Evolutionary conservation across 2,329 filamentous ascomycete genomes (phyloP), one percentile per base, ranked within the genome.

Genomic region (Stagonosporopsis rhizophila): DNA sequence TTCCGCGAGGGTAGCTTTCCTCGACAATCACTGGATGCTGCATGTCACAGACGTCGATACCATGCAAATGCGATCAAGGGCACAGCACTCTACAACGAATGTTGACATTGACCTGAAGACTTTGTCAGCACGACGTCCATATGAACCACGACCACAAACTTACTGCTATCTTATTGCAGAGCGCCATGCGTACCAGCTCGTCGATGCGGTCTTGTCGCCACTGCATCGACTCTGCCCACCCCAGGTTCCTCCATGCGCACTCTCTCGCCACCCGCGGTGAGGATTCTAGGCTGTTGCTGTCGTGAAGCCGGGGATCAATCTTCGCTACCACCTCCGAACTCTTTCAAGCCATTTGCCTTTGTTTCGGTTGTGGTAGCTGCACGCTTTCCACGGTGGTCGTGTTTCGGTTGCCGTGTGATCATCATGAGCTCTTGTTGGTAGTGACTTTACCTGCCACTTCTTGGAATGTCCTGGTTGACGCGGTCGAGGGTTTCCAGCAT

Each of bases 401-500:
- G 27, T 28, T 3, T 32, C 6, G 30, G 6, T 6, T 32, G 30
- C 14, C 30, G 7, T 6, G 30, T 14, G 14, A 3, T n/a, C 30
- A 3, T 15, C 12, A 32, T 6, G 12, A 30, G 27, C 27, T 30
- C 27, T 28, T 28, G 27, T 11, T 28, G 27, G 7, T 28, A 7
- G 27, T 28, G 27, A 8, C 17, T 58, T 46, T 69, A 70, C 56
- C 70, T 62, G 56, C 68, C 70, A 42, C 71, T 69, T 62, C 67
- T 72, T 50, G 68, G 66, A 8, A 71, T 67, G 42, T 72, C 72
- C 27, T 67, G 65, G 62, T 71, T 72, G 65, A 75, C 74, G 20
- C 71, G 72, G 52, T 75, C 73, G 17, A 75, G 65, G 2, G 72
- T 72, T 65, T 99, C 96, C 52, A 99, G 86, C 94, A 99, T 97